Evolutionary conservation across 2,329 filamentous ascomycete genomes (phyloP).

Genomic region (Zarea fungicola): DNA sequence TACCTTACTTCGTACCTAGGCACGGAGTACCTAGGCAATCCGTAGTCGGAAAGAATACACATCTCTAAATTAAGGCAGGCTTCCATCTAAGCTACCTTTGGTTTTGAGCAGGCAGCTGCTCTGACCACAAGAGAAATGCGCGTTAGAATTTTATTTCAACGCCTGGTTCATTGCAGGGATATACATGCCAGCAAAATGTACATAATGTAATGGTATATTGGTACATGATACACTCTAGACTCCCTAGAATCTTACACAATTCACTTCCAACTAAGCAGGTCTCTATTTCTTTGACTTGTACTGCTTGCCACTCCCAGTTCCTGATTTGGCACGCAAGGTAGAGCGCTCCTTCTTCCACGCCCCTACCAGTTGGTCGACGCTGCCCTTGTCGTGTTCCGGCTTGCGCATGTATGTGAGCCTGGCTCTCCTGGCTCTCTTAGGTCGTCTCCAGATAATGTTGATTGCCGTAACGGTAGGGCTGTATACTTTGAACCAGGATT

Average conservation of each 20-base stretch:
- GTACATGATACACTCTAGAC: slow-evolving; percentile 13
- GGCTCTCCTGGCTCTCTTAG: slow-evolving; percentile 80
- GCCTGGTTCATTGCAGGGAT: not conserved
- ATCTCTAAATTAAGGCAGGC: no score
- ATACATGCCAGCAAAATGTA: not conserved
- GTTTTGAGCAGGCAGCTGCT: no score
- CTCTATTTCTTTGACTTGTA: slow-evolving; percentile 18
- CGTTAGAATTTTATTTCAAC: no score
- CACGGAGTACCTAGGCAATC: no score
- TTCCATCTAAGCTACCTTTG: no score
- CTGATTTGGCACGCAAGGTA: slow-evolving; percentile 31
- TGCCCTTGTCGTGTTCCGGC: slow-evolving; percentile 81
- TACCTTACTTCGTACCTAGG: no score
- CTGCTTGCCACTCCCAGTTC: slow-evolving; percentile 21
- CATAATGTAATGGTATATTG: slow-evolving; percentile 13
- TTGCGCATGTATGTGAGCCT: slow-evolving; percentile 87
- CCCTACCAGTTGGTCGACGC: slow-evolving; percentile 71
- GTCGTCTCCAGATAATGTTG: slow-evolving; percentile 83
- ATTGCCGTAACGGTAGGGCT: slow-evolving; percentile 83
- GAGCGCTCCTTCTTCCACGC: slow-evolving; percentile 44
- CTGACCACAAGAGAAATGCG: no score
- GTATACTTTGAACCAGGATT: slow-evolving; percentile 98
- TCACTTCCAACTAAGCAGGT: not conserved
- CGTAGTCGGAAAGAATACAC: no score
- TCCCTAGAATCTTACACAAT: slow-evolving; percentile 26